phyloP scores from a whole-genome alignment of 192 early-diverging fungal genomes.

The Entrophospora sp. region DNA sequence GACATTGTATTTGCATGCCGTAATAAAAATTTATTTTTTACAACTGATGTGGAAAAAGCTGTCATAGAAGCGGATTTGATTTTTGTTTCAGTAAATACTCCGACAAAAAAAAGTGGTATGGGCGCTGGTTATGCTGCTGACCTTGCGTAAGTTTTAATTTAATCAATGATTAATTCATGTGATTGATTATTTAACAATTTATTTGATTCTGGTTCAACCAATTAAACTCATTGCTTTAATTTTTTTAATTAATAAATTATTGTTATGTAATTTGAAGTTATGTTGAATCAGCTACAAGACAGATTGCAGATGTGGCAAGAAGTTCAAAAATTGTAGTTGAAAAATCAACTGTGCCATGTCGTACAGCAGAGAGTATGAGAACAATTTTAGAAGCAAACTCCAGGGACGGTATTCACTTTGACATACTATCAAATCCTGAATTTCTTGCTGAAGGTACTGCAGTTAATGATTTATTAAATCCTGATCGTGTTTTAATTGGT shows the following conservation, averaged over 20 bases:
- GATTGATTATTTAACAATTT: no score
- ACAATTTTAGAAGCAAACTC: constrained; percentile 77
- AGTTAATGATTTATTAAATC: constrained; percentile 69
- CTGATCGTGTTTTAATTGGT: constrained; percentile 89
- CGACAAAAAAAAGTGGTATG: constrained; percentile 68
- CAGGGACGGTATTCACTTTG: constrained; percentile 57
- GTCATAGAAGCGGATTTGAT: constrained; percentile 79
- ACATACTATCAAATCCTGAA: constrained; percentile 90
- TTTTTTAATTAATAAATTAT: not conserved
- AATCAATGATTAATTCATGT: not conserved
- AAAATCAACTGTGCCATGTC: constrained; percentile 92
- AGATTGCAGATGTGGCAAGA: constrained; percentile 73
- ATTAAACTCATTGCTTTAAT: no score
- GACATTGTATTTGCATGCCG: constrained; percentile 68
- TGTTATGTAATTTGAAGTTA: constrained; percentile 39
- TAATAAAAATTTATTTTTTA: constrained; percentile 80
- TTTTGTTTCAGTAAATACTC: constrained; percentile 91
- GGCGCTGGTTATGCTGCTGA: constrained; percentile 80
- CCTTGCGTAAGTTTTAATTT: constrained; percentile 51
- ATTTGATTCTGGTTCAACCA: no score
- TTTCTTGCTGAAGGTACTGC: constrained; percentile 94
- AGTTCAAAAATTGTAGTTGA: constrained; percentile 86
- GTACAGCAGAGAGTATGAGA: constrained; percentile 78
- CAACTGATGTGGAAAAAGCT: constrained; percentile 69
- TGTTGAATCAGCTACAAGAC: constrained; percentile 70